Base-by-base conservation (phyloP, 1,284 basidiomycete species). In the Bondarzewia mesenterica region DNA sequence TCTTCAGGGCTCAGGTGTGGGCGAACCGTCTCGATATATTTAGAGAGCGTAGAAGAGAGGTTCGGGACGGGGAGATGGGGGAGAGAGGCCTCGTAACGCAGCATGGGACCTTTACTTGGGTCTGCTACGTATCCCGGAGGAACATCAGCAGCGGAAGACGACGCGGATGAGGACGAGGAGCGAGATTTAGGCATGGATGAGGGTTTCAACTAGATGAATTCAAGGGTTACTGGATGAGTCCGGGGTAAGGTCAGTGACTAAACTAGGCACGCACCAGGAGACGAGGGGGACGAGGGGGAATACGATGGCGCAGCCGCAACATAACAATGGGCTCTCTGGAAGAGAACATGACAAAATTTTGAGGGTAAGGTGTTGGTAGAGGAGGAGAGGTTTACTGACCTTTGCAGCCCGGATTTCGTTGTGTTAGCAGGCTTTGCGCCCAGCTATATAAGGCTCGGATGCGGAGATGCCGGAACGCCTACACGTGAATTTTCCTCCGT, bases 41-140 rank as follows among this genome's bases (percentile, higher is more conserved):
- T 94, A 46, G 77, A 62, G 21, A 88, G 73, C 0, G 93, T 96
- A 2, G 88, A 87, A 7, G 80, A 69, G 40, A 97, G 75, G 2
- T 85, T 68, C 0, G 93, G 93, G 0, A 96, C 85, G 27, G 93
- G 93, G 3, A 97, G 77, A 44, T 70, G 73, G 1, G 93, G 93
- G 1, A 97, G 71, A 3, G 83, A 84, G 5, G 79, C 73, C 59
- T 96, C 86, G 65, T 78, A 89, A 18, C 85, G 80, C 49, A 93
- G 78, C 79, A 93, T 89, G 0, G 84, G 80, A 2, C 77, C 73
- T 23, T 74, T 73, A n/a, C 67, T 63, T 25, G 71, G 64, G 51
- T 78, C 75, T 42, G 64, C 66, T 22, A 60, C 54, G 58, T 77
- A 74, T 41, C 72, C 73, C 35, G 65, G 61, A 35, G 71, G 71